Evolutionary conservation across 1,284 basidiomycete genomes (phyloP).

Genomic region (Cystobasidium slooffiae): DNA sequence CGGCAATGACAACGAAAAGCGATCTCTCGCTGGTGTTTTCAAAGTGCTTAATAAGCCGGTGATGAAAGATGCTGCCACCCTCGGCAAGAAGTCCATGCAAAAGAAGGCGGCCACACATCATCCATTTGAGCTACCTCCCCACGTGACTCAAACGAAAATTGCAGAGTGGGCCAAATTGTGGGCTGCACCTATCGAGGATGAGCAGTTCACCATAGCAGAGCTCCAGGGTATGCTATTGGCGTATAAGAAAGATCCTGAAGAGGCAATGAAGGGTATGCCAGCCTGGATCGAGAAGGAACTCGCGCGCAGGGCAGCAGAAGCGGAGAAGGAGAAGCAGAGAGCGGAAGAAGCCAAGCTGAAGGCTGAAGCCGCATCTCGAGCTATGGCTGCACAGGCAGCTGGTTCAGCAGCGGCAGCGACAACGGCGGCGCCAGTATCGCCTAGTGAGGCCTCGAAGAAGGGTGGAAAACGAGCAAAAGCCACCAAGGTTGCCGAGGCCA

Average conservation of each 20-base stretch:
- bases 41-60: not conserved
- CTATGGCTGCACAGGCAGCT: not conserved
- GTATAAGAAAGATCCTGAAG: constrained; percentile 67
- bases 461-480: no score
- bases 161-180: constrained; percentile 64
- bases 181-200: constrained; percentile 65
- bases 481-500: no score
- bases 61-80: not conserved
- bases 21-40: not conserved
- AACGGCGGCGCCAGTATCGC: not conserved
- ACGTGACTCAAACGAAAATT: constrained; percentile 28
- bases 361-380: not conserved
- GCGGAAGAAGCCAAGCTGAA: constrained; percentile 10
- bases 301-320: constrained; percentile 2
- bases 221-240: constrained; percentile 75
- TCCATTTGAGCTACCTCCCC: constrained; percentile 18
- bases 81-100: not conserved
- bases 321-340: constrained; percentile 30
- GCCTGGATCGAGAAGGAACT: constrained; percentile 66
- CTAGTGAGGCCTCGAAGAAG: no score
- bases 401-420: not conserved
- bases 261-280: constrained; percentile 65
- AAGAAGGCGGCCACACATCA: not conserved
- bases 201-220: constrained; percentile 71
- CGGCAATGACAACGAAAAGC: not conserved